Evolutionary conservation across 2,329 filamentous ascomycete species (phyloP).

Genomic region (Cryphonectria naterciae): DNA sequence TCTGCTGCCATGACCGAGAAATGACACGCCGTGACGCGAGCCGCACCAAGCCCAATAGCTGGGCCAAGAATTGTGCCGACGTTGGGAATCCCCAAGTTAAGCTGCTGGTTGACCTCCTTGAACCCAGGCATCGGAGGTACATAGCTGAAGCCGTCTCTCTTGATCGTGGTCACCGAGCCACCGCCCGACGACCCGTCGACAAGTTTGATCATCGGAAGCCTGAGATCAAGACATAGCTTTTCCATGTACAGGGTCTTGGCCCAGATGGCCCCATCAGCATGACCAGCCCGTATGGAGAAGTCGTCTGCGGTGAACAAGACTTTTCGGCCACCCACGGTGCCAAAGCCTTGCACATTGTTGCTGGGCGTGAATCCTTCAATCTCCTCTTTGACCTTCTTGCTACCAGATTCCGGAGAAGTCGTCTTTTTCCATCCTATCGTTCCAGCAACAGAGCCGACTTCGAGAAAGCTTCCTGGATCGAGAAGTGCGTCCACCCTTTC

Average conservation of each 20-base stretch:
- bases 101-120: slow-evolving; percentile 56
- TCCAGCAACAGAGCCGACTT: slow-evolving; percentile 64
- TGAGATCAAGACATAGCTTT: slow-evolving; percentile 60
- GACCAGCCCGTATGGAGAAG: slow-evolving; percentile 65
- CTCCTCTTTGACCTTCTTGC: slow-evolving; percentile 53
- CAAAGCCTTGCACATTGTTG: slow-evolving; percentile 66
- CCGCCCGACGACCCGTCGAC: slow-evolving; percentile 68
- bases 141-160: slow-evolving; percentile 59
- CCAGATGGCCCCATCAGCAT: slow-evolving; percentile 63
- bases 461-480: slow-evolving; percentile 58
- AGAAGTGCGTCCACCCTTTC: slow-evolving; percentile 63
- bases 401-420: slow-evolving; percentile 45
- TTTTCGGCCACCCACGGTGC: slow-evolving; percentile 54
- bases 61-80: slow-evolving; percentile 66
- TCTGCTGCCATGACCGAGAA: slow-evolving; percentile 70
- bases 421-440: slow-evolving; percentile 59
- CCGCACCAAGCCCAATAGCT: slow-evolving; percentile 66
- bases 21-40: slow-evolving; percentile 63
- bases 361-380: slow-evolving; percentile 58
- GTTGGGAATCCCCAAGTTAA: slow-evolving; percentile 68
- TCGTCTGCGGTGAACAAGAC: slow-evolving; percentile 67
- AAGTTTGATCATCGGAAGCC: slow-evolving; percentile 64
- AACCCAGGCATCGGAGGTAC: slow-evolving; percentile 61
- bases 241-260: slow-evolving; percentile 66
- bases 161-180: slow-evolving; percentile 64